Base-by-base conservation (phyloP, 768 basidiomycete species). In the Tulasnella sp. region DNA sequence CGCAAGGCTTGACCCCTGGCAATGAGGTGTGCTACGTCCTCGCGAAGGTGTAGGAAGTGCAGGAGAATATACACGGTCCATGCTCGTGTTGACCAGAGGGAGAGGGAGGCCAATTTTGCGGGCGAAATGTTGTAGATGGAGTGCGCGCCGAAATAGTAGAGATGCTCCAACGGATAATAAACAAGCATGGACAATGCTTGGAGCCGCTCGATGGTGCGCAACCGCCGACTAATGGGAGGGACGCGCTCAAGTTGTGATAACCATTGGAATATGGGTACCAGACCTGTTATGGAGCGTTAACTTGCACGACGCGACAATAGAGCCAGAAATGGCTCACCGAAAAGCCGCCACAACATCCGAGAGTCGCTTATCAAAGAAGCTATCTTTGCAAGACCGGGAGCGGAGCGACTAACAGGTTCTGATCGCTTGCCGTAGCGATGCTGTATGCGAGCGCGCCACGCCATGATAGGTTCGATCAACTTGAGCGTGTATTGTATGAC, bases 1-100 rank as follows among this genome's bases (percentile, higher is more conserved):
- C 41, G 6, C 41, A 43, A 25, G 41, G 6, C 27, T 17, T 43
- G 41, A 6, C 41, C 55, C n/a, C 29, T 5, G 17, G 36, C 21
- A 14, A 29, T n/a, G 32, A 88, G 67, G 12, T 86, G 62, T 61
- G 76, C 76, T 59, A 75, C 73, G 63, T 88, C 84, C 65, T 87
- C 83, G 29, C 74, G 69, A 53, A 87, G 71, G 64, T 86, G 85
- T 4, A 75, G 77, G 61, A 89, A 81, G 56, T 87, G 88, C 45
- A 93, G 77, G 29, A 83, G 61, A 39, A 88, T 74, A 64, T 92
- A 92, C 21, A 77, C 67, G 1, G 82, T 83, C 90, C 88, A 93
- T 67, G 82, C 84, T 19, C 89, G 81, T 53, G 76, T 78, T 12
- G 86, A 88, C 84, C 83, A 86, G 51, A 82, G 62, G 2, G 75